Evolutionary conservation across 257 asterid genomes (phyloP), one percentile per base, ranked within the genome.

Genomic region (Rhazya stricta): DNA sequence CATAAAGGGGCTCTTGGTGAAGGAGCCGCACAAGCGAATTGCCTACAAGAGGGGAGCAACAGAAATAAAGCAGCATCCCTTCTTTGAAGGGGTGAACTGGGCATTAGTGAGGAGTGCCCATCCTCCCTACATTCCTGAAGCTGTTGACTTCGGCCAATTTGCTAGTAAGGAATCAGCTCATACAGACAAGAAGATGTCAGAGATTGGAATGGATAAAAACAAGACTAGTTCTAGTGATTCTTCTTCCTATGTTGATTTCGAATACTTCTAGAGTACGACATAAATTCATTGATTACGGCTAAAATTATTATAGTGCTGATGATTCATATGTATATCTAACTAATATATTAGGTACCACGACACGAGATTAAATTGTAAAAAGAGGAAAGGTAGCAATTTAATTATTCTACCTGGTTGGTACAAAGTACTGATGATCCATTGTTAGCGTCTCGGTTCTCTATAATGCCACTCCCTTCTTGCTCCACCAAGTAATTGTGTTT

Each of bases 1-100:
- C 9, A 84, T 84, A 30, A 71, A 79, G 50, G 88, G 88, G 27
- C 82, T 84, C 19, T 58, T 84, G 34, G 82, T 84, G 6, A 84
- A 84, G 57, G 88, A 84, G 23, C 88, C 85, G 36, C 82, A 79
- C 21, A 84, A 84, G 77, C 32, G 88, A 46, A 81, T 84, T 43
- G 88, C 88, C 0, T 84, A 84, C 68, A 84, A 74, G 56, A 71
- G 88, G 19, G 88, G 88, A 5, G 88, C 88, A 9, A 84, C 88
- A 0, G 88, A 84, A 25, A 81, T 84, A 27, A 84, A 84, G 68
- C 88, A 84, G 39, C 85, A 84, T 18, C 84, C 85, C 0, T 84
- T 84, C 54, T 84, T 84, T 10, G 85, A 81, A 67, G 85, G 85
- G 1, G 84, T 84, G 37, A 84, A 84, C 46, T 84, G 88, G 88